Conservation (phyloP, 23 red algal genomes). For the Agarophyton chilense region DNA sequence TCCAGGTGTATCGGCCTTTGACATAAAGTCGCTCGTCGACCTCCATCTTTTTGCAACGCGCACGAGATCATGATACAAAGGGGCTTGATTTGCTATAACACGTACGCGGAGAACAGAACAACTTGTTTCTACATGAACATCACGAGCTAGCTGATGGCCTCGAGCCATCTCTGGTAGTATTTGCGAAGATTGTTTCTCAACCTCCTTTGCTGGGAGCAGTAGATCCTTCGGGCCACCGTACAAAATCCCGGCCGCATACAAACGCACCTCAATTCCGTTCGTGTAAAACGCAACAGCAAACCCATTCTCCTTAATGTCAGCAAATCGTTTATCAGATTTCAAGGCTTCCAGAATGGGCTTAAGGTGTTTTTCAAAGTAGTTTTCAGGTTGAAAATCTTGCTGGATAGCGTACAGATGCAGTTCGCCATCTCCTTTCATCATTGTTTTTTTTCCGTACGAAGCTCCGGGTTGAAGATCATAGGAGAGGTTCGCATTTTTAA, state of each 20-base stretch:
- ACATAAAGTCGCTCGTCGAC: conserved; percentile 44
- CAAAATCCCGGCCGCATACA: conserved; percentile 55
- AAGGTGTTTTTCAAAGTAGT: conserved; percentile 55
- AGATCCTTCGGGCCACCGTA: conserved; percentile 45
- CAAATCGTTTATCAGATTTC: conserved; percentile 17
- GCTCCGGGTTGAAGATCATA: conserved; percentile 22
- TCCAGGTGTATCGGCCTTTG: conserved; percentile 6
- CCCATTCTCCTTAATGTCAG: conserved; percentile 27
- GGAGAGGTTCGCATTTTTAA: conserved; percentile 4
- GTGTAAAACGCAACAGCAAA: conserved; percentile 28
- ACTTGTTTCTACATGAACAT: conserved; percentile 59
- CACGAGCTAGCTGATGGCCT: conserved; percentile 10
- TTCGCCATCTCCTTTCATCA: background rate
- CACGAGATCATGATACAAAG: conserved; percentile 66
- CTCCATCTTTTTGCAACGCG: conserved; percentile 68
- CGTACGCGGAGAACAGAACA: conserved; percentile 40
- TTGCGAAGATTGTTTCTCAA: conserved; percentile 1
- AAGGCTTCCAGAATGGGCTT: conserved; percentile 40
- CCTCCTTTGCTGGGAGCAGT: background rate
- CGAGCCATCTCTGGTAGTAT: background rate
- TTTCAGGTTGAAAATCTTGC: conserved; percentile 34
- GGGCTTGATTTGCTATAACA: conserved; percentile 32
- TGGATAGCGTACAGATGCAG: conserved; percentile 39
- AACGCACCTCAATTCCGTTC: conserved; percentile 30
- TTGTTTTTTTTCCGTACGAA: conserved; percentile 45